phyloP scores from a whole-genome alignment of 306 rosid species.

The Sesbania bispinosa region DNA sequence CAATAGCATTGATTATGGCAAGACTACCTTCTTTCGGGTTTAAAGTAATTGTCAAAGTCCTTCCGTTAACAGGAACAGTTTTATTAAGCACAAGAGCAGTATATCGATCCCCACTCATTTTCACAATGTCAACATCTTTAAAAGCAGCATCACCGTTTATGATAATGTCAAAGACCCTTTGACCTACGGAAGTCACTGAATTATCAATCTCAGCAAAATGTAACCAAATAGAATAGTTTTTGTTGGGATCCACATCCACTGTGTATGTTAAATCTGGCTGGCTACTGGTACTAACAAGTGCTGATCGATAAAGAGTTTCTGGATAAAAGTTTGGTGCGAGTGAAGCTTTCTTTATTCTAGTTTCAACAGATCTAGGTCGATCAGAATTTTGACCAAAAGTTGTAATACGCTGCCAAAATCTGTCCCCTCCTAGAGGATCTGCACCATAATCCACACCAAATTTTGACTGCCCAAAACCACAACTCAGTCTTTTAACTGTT shows the following conservation, averaged over 20 bases:
- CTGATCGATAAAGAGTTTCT: conserved; percentile 74
- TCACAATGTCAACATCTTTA: conserved; percentile 62
- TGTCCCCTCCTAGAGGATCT: conserved; percentile 78
- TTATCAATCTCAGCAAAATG: conserved; percentile 88
- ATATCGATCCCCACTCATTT: conserved; percentile 65
- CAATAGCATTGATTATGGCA: conserved; percentile 82
- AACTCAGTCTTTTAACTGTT: conserved; percentile 75
- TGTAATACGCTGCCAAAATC: conserved; percentile 61
- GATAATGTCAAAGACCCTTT: conserved; percentile 72
- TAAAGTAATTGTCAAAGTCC: conserved; percentile 67
- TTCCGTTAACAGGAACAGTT: conserved; percentile 70
- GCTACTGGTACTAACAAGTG: conserved; percentile 57
- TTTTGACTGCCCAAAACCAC: conserved; percentile 74
- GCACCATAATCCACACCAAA: conserved; percentile 68
- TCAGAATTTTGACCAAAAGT: conserved; percentile 66
- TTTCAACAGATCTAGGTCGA: conserved; percentile 58
- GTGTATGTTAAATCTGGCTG: conserved; percentile 67
- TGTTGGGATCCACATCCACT: conserved; percentile 82
- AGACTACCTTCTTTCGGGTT: conserved; percentile 51
- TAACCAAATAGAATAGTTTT: conserved; percentile 90
- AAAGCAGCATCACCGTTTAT: conserved; percentile 61
- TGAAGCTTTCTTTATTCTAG: conserved; percentile 62
- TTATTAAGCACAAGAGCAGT: conserved; percentile 82
- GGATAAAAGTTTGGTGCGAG: conserved; percentile 81
- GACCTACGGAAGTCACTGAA: conserved; percentile 51